Base-by-base conservation (phyloP, 176 grass and related monocot species). In the Paspalum notatum region DNA sequence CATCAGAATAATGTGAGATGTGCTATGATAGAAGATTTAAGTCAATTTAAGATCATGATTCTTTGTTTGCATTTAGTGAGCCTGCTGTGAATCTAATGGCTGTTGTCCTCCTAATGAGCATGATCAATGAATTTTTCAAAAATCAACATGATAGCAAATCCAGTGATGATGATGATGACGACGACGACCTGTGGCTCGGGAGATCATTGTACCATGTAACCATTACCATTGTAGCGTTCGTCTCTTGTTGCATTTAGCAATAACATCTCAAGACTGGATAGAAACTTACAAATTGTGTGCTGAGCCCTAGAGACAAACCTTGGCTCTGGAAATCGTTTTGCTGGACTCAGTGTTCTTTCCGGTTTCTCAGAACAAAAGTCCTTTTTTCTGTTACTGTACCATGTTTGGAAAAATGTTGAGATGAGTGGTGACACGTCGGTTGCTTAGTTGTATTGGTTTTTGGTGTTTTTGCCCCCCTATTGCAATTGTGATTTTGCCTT, bases 1-100 rank as follows among this genome's bases (percentile, higher is more conserved):
- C 66, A 57, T 88, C 44, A 68, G 20, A 48, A 40, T 85, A 68
- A 89, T 75, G 83, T 87, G 80, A 78, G 80, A 44, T 74, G 50
- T 83, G 20, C 83, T 74, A 48, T 69, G 54, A 82, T 38, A 70
- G 21, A 77, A 69, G 27, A 41, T 80, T 46, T 70, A 73, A 51
- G 44, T 54, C 32, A 52, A 68, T 76, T 51, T 16, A 7, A 68
- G 68, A n/a, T n/a, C 39, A 57, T 68, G 10, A 43, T n/a, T n/a
- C n/a, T n/a, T 60, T 67, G 13, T 73, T 57, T 77, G 39, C 38
- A 60, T 60, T 74, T 68, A 55, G 44, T 44, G 41, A 50, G 12
- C 45, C n/a, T n/a, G n/a, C 56, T 62, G 6, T 67, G 21, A 20
- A 12, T 37, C 15, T 6, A 52, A 74, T n/a, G n/a, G n/a, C n/a